Percentiles rank a stretch among this genome's conserved stretches.
phyloP scores from a whole-genome alignment of 1,139 yeast genomes.

The Sugiyamaella pinicola region DNA sequence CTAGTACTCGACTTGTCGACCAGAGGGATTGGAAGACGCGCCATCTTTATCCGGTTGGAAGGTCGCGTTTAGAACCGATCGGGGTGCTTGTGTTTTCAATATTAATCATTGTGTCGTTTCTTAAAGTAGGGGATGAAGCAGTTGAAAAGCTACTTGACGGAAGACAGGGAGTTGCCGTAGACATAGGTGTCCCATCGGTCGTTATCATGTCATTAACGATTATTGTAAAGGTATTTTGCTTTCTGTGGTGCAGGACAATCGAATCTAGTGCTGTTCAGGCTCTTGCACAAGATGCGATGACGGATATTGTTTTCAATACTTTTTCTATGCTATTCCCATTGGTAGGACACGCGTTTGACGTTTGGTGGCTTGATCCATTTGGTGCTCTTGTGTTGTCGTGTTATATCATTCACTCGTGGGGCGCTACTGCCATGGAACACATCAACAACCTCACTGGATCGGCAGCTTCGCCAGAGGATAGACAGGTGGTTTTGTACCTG shows the following conservation, averaged over 20 bases:
- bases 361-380: constrained; percentile 75
- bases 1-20: constrained; percentile 62
- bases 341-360: constrained; percentile 52
- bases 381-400: constrained; percentile 68
- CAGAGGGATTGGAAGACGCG: constrained; percentile 53
- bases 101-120: constrained; percentile 68
- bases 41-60: constrained; percentile 63
- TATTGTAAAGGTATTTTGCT: constrained; percentile 60
- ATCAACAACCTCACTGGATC: constrained; percentile 76
- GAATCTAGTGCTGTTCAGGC: constrained; percentile 74
- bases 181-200: constrained; percentile 57
- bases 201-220: constrained; percentile 66
- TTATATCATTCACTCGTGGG: constrained; percentile 69
- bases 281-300: constrained; percentile 77
- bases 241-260: constrained; percentile 65
- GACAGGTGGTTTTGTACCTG: constrained; percentile 66
- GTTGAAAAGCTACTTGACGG: constrained; percentile 39
- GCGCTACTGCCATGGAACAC: constrained; percentile 60
- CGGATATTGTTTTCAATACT: constrained; percentile 70
- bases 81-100: constrained; percentile 76
- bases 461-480: constrained; percentile 62
- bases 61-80: constrained; percentile 72
- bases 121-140: constrained; percentile 73
- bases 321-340: constrained; percentile 74
- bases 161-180: constrained; percentile 46